A percentile compares a stretch with the other conserved stretches of the same genome.
Evolutionary conservation across 805 yeast species (phyloP).

Genomic region (Priceomyces fermenticarens): DNA sequence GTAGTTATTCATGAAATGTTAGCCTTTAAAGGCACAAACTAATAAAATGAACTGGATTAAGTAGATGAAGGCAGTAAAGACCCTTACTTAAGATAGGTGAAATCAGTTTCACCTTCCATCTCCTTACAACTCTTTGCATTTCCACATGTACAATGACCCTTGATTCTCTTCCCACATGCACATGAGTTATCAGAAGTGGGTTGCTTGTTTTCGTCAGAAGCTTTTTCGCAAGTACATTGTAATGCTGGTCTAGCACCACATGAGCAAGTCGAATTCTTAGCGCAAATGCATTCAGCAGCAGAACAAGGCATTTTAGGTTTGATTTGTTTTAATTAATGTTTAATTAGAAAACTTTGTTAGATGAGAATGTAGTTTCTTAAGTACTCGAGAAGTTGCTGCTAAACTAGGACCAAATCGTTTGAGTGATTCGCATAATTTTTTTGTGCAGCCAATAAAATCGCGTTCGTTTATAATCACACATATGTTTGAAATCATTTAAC

Average conservation of each 20-base stretch:
- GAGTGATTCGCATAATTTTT: no score
- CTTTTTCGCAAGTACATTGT: conserved; percentile 52
- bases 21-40: no score
- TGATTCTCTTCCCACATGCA: conserved; percentile 57
- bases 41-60: no score
- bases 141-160: conserved; percentile 56
- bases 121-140: conserved; percentile 32
- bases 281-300: conserved; percentile 53
- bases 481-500: no score
- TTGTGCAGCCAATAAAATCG: no score
- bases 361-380: no score
- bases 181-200: conserved; percentile 46
- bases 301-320: conserved; percentile 29
- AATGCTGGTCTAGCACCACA: conserved; percentile 61
- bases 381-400: no score
- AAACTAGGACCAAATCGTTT: no score
- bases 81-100: conserved; percentile 39
- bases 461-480: no score
- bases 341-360: no score
- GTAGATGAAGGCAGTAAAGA: no score
- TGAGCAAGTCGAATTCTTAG: conserved; percentile 60
- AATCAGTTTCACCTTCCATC: conserved; percentile 59
- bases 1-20: no score
- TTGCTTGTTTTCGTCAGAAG: conserved; percentile 48
- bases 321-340: neutral